These are phyloP conservation scores for Purpureocillium lavendulum DNA, from an alignment of 2,329 filamentous ascomycete genomes.

Conservation along the genomic window DNA sequence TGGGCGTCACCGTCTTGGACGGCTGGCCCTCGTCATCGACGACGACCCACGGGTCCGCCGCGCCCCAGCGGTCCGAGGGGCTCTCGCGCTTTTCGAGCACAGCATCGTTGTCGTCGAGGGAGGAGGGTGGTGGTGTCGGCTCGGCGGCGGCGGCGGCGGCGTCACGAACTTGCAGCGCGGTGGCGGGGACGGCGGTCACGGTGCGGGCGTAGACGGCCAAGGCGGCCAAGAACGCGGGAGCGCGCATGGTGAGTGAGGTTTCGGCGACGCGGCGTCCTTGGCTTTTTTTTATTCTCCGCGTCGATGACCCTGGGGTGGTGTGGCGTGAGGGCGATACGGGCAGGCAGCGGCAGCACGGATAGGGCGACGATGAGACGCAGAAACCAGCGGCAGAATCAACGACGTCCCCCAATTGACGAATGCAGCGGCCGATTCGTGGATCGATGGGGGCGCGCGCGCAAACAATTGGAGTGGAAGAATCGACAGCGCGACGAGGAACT, in stretches of 20 bases:
- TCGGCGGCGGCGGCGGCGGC: neutral
- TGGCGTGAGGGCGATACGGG: too few species aligned
- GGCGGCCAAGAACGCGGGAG: constrained; percentile 18
- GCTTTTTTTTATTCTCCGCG: too few species aligned
- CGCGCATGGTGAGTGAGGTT: constrained; percentile 19
- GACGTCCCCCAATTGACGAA: too few species aligned
- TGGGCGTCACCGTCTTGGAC: constrained; percentile 38
- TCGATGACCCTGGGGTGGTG: too few species aligned
- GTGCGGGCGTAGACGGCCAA: constrained; percentile 15
- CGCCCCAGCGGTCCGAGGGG: constrained; percentile 25
- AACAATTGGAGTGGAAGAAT: too few species aligned
- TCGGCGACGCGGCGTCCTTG: constrained; percentile 1
- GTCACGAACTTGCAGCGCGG: constrained; percentile 2
- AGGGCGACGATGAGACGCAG: too few species aligned
- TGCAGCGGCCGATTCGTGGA: too few species aligned
- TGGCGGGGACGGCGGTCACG: constrained; percentile 20
- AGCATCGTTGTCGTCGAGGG: constrained; percentile 12
- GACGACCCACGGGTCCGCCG: constrained; percentile 34
- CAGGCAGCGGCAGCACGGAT: too few species aligned
- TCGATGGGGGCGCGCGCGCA: too few species aligned
- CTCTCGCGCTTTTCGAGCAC: constrained; percentile 6
- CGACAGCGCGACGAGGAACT: too few species aligned
- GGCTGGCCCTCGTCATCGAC: constrained; percentile 39
- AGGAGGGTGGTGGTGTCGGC: constrained; percentile 2
- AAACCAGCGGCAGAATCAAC: too few species aligned